A percentile compares a stretch with the other conserved stretches of the same genome.
Evolutionary conservation across 2,329 filamentous ascomycete species (phyloP).

Genomic region (Rosellinia necatrix): DNA sequence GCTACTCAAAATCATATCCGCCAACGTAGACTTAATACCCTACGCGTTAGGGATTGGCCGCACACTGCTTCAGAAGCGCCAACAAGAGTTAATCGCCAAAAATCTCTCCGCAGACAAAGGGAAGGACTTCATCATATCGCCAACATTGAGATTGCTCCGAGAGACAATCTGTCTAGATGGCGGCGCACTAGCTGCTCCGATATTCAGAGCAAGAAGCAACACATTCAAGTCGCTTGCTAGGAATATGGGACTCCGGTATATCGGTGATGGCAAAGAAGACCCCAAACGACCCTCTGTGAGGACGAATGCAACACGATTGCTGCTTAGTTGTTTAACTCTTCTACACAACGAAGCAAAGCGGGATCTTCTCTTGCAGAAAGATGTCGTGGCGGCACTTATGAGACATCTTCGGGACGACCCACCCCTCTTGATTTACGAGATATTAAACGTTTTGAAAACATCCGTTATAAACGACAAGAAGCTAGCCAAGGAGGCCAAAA

Average conservation of each 20-base stretch:
- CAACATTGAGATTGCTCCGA: constrained; percentile 81
- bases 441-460: constrained; percentile 71
- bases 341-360: constrained; percentile 77
- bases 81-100: constrained; percentile 78
- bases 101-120: constrained; percentile 79
- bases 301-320: constrained; percentile 80
- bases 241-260: constrained; percentile 74
- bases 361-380: constrained; percentile 80
- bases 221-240: constrained; percentile 81
- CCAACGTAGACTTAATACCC: constrained; percentile 72
- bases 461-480: constrained; percentile 76
- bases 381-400: constrained; percentile 71
- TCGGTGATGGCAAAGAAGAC: constrained; percentile 65
- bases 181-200: constrained; percentile 74
- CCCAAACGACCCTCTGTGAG: constrained; percentile 75
- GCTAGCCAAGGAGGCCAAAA: constrained; percentile 75
- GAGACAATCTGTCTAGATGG: constrained; percentile 88
- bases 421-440: constrained; percentile 73
- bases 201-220: constrained; percentile 78
- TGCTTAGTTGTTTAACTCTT: constrained; percentile 78
- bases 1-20: constrained; percentile 77
- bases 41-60: constrained; percentile 80
- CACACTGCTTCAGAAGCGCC: constrained; percentile 78
- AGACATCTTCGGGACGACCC: constrained; percentile 80
- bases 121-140: constrained; percentile 88